Evolutionary conservation across 805 yeast genomes (phyloP).

Genomic region (Clavispora vitiphila): DNA sequence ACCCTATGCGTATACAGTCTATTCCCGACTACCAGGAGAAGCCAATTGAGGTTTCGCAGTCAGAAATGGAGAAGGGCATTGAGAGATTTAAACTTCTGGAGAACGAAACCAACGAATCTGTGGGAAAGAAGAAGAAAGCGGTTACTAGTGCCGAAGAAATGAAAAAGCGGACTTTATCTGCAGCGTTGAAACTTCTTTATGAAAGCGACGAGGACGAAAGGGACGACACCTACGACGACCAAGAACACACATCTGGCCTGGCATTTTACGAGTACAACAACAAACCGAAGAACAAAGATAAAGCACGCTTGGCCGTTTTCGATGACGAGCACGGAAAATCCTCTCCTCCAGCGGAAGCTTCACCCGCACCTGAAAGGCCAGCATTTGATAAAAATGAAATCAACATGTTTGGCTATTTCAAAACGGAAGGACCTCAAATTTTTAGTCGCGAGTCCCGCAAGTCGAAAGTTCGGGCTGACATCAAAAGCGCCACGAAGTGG

Average conservation of each 20-base stretch:
- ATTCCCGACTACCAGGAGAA: slow-evolving; percentile 15
- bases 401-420: slow-evolving; percentile 51
- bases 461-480: slow-evolving; percentile 43
- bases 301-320: slow-evolving; percentile 23
- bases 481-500: slow-evolving; percentile 59
- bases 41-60: not conserved
- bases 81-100: slow-evolving; percentile 18
- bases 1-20: slow-evolving; percentile 41
- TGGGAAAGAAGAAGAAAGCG: slow-evolving; percentile 7
- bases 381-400: slow-evolving; percentile 45
- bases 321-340: slow-evolving; percentile 18
- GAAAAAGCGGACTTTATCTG: slow-evolving; percentile 52
- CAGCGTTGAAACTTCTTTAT: slow-evolving; percentile 60
- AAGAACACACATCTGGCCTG: slow-evolving; percentile 36
- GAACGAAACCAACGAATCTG: slow-evolving; percentile 16
- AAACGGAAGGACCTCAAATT: slow-evolving; percentile 38
- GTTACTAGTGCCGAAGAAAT: slow-evolving; percentile 34
- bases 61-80: slow-evolving; percentile 11
- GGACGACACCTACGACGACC: slow-evolving; percentile 70
- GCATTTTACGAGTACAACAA: slow-evolving; percentile 8
- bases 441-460: slow-evolving; percentile 47
- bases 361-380: slow-evolving; percentile 10
- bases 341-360: slow-evolving; percentile 11
- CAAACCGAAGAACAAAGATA: slow-evolving; percentile 8
- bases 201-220: slow-evolving; percentile 81